These are phyloP conservation scores for Trichosporon asahii DNA, from an alignment of 1,284 basidiomycete genomes.

Conservation along the genomic window DNA sequence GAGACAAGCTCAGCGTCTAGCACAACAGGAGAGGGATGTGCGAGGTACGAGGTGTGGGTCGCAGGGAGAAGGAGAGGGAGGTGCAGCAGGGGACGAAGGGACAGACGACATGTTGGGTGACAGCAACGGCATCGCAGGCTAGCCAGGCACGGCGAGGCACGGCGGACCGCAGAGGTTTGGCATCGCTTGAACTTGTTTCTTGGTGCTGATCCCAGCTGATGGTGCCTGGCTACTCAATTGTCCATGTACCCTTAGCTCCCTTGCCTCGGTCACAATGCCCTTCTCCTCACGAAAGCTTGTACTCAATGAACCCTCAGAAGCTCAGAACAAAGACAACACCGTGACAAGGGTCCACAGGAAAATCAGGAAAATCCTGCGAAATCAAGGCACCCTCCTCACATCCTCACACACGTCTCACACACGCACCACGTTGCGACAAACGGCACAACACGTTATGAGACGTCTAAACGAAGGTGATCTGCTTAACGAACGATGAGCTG, in stretches of 20 bases:
- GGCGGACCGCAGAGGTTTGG: background rate
- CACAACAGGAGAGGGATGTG: background rate
- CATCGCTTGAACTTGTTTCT: no score
- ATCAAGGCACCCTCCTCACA: background rate
- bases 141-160: background rate
- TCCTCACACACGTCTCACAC: background rate
- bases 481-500: background rate
- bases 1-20: background rate
- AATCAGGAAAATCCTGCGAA: background rate
- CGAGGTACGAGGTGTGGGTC: background rate
- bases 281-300: background rate
- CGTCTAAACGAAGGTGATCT: background rate
- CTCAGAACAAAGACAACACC: background rate
- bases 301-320: background rate
- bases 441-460: background rate
- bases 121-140: background rate
- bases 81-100: no score
- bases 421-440: background rate
- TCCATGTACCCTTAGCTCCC: background rate
- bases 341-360: background rate
- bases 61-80: background rate
- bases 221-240: background rate
- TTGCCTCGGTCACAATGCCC: background rate
- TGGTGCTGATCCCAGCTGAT: slow-evolving; percentile 1
- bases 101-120: background rate